Percentiles rank a stretch among this genome's conserved stretches.
These are phyloP conservation scores for Phytophthora multivora DNA, from an alignment of 352 stramenopile genomes.

Conservation along the genomic window DNA sequence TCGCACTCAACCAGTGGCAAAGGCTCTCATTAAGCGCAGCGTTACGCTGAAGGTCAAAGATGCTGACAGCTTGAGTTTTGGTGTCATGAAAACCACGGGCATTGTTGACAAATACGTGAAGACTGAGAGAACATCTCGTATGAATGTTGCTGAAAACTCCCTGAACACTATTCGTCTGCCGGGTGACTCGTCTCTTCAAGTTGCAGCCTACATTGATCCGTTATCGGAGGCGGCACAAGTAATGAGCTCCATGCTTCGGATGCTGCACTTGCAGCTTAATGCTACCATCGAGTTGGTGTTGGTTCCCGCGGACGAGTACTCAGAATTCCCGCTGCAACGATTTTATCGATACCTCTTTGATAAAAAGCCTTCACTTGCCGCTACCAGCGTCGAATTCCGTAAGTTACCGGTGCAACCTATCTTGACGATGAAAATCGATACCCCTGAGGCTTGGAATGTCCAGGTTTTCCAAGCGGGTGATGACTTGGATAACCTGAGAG, in stretches of 20 bases:
- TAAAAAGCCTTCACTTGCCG: conserved; percentile 47
- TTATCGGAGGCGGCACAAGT: conserved; percentile 89
- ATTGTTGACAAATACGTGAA: conserved; percentile 81
- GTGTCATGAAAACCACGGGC: conserved; percentile 76
- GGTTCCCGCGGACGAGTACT: conserved; percentile 71
- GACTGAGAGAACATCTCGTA: conserved; percentile 39
- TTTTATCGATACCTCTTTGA: conserved; percentile 94
- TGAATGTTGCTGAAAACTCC: conserved; percentile 44
- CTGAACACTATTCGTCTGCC: conserved; percentile 43
- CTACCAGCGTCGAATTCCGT: conserved; percentile 70
- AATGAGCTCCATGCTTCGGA: conserved; percentile 86
- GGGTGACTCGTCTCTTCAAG: conserved; percentile 57
- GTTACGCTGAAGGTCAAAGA: conserved; percentile 47
- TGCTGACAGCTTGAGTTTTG: conserved; percentile 67
- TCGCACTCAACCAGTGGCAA: conserved; percentile 69
- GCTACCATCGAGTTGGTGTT: conserved; percentile 73
- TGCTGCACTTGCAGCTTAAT: conserved; percentile 76
- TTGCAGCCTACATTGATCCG: conserved; percentile 90
- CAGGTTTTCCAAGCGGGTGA: conserved; percentile 71
- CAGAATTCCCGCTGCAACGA: conserved; percentile 88
- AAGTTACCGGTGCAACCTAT: conserved; percentile 86
- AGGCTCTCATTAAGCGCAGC: conserved; percentile 73
- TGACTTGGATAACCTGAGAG: conserved; percentile 93
- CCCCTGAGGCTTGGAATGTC: conserved; percentile 93
- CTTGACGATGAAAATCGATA: conserved; percentile 94